phyloP scores from a whole-genome alignment of 2,329 filamentous ascomycete genomes.

The Xylaria sp. region DNA sequence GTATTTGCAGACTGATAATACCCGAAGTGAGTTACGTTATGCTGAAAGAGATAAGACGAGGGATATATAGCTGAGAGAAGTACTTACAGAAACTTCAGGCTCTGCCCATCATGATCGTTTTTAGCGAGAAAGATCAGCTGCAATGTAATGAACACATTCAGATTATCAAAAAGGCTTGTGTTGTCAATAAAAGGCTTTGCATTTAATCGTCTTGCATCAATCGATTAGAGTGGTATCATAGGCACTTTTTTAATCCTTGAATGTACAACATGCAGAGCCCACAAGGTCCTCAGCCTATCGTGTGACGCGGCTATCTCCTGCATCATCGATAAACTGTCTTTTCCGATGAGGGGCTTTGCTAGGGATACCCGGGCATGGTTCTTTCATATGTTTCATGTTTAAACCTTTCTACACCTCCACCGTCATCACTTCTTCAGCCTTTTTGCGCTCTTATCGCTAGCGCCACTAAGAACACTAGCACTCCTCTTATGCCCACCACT shows the following conservation, averaged over 20 bases:
- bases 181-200: not conserved
- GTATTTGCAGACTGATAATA: no score
- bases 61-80: no score
- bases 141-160: no score
- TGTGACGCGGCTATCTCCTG: not conserved
- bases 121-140: no score
- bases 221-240: conserved; percentile 25
- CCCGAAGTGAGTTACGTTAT: no score
- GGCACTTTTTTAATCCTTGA: conserved; percentile 1
- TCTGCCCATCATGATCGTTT: no score
- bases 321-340: not conserved
- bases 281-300: not conserved
- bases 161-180: not conserved
- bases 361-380: conserved; percentile 7
- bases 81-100: no score
- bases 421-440: conserved; percentile 62
- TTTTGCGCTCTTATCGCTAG: conserved; percentile 72
- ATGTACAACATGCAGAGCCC: conserved; percentile 1
- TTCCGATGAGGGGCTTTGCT: not conserved
- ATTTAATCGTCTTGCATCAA: not conserved
- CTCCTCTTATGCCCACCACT: conserved; percentile 76
- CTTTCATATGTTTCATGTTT: not conserved
- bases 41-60: no score
- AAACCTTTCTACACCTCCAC: not conserved
- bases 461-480: conserved; percentile 80